phyloP scores from a whole-genome alignment of 2,329 filamentous ascomycete species.

The Nemania sp. region DNA sequence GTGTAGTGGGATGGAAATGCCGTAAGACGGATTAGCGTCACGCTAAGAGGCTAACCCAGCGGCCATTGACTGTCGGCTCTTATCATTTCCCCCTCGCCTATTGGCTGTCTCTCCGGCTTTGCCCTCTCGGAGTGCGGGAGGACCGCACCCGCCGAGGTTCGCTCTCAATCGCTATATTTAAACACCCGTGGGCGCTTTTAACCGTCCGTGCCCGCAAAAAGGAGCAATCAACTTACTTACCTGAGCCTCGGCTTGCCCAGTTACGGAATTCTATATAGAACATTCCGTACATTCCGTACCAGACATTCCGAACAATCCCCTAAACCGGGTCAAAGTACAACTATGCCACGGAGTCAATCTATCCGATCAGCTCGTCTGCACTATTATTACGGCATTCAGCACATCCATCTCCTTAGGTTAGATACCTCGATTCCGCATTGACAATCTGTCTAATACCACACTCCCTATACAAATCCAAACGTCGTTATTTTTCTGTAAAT shows the following conservation, averaged over 20 bases:
- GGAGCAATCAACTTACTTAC: no score
- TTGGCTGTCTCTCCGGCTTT: conserved; percentile 20
- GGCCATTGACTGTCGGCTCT: not conserved
- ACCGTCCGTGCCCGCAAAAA: not conserved
- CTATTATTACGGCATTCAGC: no score
- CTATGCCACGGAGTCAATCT: no score
- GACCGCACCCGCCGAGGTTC: conserved; percentile 21
- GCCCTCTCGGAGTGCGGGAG: conserved; percentile 15
- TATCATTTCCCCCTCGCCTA: conserved; percentile 12
- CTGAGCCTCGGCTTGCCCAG: not conserved
- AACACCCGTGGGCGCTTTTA: not conserved
- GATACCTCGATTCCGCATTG: no score
- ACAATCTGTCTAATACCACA: not conserved
- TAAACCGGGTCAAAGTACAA: no score
- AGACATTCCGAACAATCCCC: no score
- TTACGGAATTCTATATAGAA: not conserved
- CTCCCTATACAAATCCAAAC: not conserved
- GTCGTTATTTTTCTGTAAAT: not conserved
- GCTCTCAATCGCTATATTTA: not conserved
- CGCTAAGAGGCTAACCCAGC: no score
- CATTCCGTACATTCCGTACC: no score
- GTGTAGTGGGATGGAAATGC: no score
- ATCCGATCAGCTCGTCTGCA: no score
- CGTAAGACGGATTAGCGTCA: no score
- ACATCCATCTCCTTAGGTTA: no score